Percentiles rank a stretch among this genome's conserved stretches.
These are phyloP conservation scores for Actinomucor elegans DNA, from an alignment of 371 early-diverging fungal species.

Conservation along the genomic window DNA sequence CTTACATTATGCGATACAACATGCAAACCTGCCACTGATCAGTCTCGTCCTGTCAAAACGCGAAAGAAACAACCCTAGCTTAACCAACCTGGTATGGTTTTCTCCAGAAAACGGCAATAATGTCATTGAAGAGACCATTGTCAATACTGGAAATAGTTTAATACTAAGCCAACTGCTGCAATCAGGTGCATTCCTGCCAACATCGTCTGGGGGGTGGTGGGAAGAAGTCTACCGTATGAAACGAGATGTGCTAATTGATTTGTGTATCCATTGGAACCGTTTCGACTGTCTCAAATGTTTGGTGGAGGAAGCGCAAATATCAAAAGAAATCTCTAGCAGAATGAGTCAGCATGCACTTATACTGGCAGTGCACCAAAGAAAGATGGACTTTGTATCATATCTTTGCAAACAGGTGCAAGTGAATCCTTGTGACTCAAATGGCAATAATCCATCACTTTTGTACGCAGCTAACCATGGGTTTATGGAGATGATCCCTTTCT, in stretches of 20 bases:
- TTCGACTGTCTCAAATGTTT: constrained; percentile 30
- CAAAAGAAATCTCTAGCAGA: constrained; percentile 19
- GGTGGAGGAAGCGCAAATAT: constrained; percentile 16
- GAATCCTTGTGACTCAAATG: constrained; percentile 19
- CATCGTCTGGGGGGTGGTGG: constrained; percentile 5
- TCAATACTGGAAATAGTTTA: constrained; percentile 25
- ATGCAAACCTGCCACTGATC: constrained; percentile 46
- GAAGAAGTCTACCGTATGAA: background rate
- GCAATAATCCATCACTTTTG: constrained; percentile 30
- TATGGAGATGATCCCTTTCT: constrained; percentile 36
- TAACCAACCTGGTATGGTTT: constrained; percentile 4
- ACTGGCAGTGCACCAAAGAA: constrained; percentile 45
- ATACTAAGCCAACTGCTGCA: constrained; percentile 16
- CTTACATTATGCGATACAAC: constrained; percentile 46
- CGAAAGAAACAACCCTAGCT: constrained; percentile 4
- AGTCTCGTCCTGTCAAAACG: constrained; percentile 46
- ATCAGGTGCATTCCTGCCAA: constrained; percentile 8
- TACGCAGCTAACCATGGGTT: constrained; percentile 51
- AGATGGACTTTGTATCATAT: constrained; percentile 38
- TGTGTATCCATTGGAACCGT: constrained; percentile 42
- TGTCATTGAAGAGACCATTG: constrained; percentile 21
- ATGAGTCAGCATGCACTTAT: constrained; percentile 34
- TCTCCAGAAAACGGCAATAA: background rate
- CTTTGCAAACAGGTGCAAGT: constrained; percentile 24
- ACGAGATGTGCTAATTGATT: constrained; percentile 33